These are phyloP conservation scores for Powellomyces hirtus DNA, from an alignment of 192 early-diverging fungal genomes.

Conservation along the genomic window DNA sequence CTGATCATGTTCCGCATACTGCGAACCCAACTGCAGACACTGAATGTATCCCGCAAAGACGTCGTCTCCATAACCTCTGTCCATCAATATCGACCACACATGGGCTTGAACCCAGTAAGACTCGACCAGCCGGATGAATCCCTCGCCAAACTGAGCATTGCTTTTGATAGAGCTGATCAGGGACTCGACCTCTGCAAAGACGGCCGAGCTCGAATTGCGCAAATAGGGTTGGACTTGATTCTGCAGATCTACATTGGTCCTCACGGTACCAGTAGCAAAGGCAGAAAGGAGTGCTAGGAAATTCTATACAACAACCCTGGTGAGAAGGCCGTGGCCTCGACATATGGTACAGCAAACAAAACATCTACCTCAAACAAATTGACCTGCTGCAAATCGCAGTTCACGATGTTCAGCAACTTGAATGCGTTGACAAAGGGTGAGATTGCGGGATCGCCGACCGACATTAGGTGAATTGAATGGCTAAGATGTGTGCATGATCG, in stretches of 20 bases:
- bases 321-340: no score
- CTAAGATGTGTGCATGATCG: no score
- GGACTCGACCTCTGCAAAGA: no score
- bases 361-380: background rate
- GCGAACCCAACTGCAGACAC: background rate
- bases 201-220: no score
- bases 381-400: background rate
- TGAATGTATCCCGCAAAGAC: constrained; percentile 11
- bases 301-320: no score
- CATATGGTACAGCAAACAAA: no score
- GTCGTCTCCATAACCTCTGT: background rate
- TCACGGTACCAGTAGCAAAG: no score
- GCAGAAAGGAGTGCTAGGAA: no score
- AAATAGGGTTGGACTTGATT: no score
- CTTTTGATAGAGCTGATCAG: no score
- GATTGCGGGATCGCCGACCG: background rate
- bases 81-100: background rate
- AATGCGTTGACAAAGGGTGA: background rate
- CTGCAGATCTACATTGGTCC: no score
- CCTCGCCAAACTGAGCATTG: background rate
- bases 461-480: background rate
- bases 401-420: background rate
- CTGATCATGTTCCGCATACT: constrained; percentile 2
- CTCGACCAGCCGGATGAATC: background rate
- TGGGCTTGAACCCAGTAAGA: background rate